A percentile compares a stretch with the other conserved stretches of the same genome.
Conservation (phyloP, 768 basidiomycete genomes). For the Leccinum uliginosum region DNA sequence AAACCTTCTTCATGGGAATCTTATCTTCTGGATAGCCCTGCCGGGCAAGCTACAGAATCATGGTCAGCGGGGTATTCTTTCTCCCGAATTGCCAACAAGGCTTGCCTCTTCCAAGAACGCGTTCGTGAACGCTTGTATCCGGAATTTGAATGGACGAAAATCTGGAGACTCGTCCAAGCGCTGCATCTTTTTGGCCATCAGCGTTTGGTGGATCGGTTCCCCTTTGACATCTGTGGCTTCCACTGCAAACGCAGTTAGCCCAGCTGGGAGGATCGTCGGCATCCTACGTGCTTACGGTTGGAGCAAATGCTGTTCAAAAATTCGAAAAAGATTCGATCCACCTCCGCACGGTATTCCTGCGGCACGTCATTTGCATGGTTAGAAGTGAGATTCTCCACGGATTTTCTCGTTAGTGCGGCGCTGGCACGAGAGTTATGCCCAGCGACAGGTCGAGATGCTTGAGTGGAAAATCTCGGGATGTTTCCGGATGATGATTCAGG, state of each 20-base stretch:
- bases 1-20: constrained; percentile 94
- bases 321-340: constrained; percentile 88
- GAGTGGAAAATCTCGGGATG: constrained; percentile 19
- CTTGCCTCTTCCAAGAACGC: constrained; percentile 88
- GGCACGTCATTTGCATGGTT: constrained; percentile 62
- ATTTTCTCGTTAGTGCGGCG: constrained; percentile 15
- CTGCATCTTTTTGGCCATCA: constrained; percentile 99
- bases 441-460: constrained; percentile 14
- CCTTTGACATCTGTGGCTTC: constrained; percentile 92
- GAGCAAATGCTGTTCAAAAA: constrained; percentile 88
- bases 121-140: constrained; percentile 96
- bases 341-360: constrained; percentile 72
- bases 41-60: constrained; percentile 55
- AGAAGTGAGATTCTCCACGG: constrained; percentile 25
- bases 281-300: constrained; percentile 58
- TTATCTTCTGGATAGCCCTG: constrained; percentile 92
- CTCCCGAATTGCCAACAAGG: constrained; percentile 5
- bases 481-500: constrained; percentile 29
- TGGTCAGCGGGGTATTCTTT: constrained; percentile 7
- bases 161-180: constrained; percentile 93
- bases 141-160: constrained; percentile 98
- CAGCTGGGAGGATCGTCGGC: constrained; percentile 1
- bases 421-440: constrained; percentile 15
- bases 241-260: constrained; percentile 47
- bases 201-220: constrained; percentile 93